phyloP scores from a whole-genome alignment of 805 yeast genomes.

The Cyberlindnera mississippiensis region DNA sequence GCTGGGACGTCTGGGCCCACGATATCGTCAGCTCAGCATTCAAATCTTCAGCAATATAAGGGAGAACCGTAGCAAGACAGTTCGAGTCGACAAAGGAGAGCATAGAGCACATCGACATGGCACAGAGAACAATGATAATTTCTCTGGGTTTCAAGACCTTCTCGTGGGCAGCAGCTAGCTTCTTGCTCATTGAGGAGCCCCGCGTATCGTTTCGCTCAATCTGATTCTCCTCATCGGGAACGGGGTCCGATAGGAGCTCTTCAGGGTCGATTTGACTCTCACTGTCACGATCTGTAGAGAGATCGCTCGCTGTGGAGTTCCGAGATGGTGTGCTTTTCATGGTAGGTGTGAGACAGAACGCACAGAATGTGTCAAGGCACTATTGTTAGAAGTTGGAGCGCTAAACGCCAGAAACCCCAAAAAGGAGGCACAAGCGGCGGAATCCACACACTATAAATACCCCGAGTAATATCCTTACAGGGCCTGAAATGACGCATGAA shows the following conservation, averaged over 20 bases:
- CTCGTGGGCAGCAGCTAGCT: slow-evolving; percentile 21
- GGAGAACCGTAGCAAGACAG: slow-evolving; percentile 23
- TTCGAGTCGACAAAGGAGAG: slow-evolving; percentile 21
- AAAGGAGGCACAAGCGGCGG: no score
- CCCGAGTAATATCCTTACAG: no score
- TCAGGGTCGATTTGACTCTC: not conserved
- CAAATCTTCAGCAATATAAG: slow-evolving; percentile 44
- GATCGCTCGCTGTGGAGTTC: not conserved
- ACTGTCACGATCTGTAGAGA: not conserved
- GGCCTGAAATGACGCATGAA: no score
- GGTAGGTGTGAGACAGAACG: no score
- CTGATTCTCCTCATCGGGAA: slow-evolving; percentile 8
- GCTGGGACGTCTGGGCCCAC: slow-evolving; percentile 57
- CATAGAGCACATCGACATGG: slow-evolving; percentile 20
- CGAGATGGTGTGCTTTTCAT: not conserved
- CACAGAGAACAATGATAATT: slow-evolving; percentile 13
- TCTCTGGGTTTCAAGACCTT: slow-evolving; percentile 9
- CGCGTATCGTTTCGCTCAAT: slow-evolving; percentile 2
- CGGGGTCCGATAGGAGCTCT: not conserved
- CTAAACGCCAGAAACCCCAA: no score
- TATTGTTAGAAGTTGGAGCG: no score
- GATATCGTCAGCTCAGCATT: slow-evolving; percentile 46
- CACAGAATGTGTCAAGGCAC: no score
- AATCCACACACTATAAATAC: no score
- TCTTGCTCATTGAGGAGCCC: slow-evolving; percentile 12